Conservation (phyloP, 768 basidiomycete genomes). For the Serendipita indica region DNA sequence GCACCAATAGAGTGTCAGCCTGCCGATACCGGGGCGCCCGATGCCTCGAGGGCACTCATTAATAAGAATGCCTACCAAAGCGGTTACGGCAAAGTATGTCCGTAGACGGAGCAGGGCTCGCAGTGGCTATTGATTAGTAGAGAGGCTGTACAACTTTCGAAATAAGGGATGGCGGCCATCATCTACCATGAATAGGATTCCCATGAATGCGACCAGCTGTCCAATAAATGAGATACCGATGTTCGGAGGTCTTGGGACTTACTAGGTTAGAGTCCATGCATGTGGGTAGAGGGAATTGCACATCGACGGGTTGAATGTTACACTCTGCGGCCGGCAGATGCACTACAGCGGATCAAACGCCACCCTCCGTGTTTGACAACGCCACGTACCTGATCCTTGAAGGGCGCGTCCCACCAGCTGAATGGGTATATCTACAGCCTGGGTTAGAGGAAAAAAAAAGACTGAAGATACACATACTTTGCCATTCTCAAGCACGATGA, state of each 20-base stretch:
- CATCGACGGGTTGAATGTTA: background rate
- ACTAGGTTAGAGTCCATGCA: conserved; percentile 7
- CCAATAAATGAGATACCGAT: background rate
- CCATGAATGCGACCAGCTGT: conserved; percentile 6
- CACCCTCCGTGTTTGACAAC: background rate
- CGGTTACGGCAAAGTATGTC: background rate
- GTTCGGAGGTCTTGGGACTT: background rate
- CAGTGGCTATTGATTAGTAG: background rate
- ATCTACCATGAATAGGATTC: background rate
- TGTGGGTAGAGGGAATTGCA: conserved; percentile 6
- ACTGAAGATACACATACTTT: background rate
- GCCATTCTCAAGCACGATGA: background rate
- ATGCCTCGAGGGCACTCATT: background rate
- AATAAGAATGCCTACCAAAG: background rate
- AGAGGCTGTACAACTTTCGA: background rate
- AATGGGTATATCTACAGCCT: conserved; percentile 1
- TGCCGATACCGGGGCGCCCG: background rate
- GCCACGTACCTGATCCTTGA: background rate
- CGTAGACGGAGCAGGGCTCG: background rate
- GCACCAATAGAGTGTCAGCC: no score
- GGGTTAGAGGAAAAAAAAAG: background rate
- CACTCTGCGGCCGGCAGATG: conserved; percentile 7
- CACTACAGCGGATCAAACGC: background rate
- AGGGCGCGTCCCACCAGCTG: conserved; percentile 7
- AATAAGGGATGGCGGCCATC: background rate